Evolutionary conservation across 495 filamentous ascomycete genomes (phyloP).

Genomic region (Annulohypoxylon maeteangense): DNA sequence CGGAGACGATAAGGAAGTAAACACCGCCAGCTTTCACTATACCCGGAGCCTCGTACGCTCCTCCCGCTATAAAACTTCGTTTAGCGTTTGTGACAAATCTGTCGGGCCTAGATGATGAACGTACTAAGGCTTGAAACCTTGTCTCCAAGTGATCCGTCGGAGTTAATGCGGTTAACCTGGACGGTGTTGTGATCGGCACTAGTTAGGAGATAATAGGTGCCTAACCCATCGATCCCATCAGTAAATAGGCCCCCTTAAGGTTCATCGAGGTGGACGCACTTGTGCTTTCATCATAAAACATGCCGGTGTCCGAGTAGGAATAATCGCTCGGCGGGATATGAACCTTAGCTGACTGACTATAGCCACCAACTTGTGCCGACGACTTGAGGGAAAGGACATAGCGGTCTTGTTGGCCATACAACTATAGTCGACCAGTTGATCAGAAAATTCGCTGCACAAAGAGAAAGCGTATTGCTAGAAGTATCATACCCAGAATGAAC

Average conservation of each 20-base stretch:
- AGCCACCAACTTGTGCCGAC: constrained; percentile 47
- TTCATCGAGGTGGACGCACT: constrained; percentile 16
- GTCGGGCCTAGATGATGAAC: background rate
- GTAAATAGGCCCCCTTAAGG: background rate
- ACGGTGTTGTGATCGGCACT: constrained; percentile 60
- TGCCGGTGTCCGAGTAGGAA: constrained; percentile 59
- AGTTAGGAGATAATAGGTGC: constrained; percentile 58
- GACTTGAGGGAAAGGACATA: constrained; percentile 56
- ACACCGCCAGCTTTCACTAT: constrained; percentile 54
- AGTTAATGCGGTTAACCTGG: constrained; percentile 59
- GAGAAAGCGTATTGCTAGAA: too few relatives aligned
- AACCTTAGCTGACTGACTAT: constrained; percentile 51
- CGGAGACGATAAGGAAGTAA: constrained; percentile 58
- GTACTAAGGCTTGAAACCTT: constrained; percentile 46
- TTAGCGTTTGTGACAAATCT: constrained; percentile 5
- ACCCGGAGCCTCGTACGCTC: constrained; percentile 58
- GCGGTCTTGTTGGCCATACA: constrained; percentile 60
- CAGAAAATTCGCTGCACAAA: background rate
- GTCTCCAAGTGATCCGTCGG: constrained; percentile 50
- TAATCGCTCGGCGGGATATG: constrained; percentile 57
- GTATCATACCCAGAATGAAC: constrained; percentile 52
- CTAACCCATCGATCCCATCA: constrained; percentile 27
- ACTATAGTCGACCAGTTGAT: constrained; percentile 35
- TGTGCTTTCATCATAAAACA: constrained; percentile 56
- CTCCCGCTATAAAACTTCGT: constrained; percentile 34